A percentile compares a stretch with the other conserved stretches of the same genome.
phyloP scores from a whole-genome alignment of 768 basidiomycete species.

The Psilocybe subaeruginosa region DNA sequence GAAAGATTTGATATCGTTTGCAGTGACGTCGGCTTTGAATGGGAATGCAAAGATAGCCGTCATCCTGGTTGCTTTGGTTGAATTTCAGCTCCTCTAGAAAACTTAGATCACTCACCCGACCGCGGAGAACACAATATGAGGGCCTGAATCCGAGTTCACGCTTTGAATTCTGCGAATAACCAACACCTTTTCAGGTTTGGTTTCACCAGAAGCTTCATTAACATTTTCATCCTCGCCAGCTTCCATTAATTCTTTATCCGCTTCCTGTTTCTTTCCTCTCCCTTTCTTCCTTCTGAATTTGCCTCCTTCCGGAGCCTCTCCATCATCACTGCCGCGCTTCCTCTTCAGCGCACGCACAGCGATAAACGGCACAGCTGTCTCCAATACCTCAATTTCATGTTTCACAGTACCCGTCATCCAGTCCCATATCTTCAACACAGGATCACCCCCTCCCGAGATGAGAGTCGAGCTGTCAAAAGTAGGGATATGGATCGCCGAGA shows the following conservation, averaged over 20 bases:
- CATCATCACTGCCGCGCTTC: conserved; percentile 34
- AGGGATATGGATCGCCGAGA: conserved; percentile 81
- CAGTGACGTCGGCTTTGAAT: conserved; percentile 25
- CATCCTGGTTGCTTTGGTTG: conserved; percentile 42
- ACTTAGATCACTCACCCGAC: conserved; percentile 59
- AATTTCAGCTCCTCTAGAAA: background rate
- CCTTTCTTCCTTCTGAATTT: conserved; percentile 26
- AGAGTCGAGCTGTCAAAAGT: conserved; percentile 46
- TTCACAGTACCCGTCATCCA: conserved; percentile 67
- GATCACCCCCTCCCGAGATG: conserved; percentile 90
- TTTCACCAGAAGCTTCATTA: conserved; percentile 13
- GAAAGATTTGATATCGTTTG: conserved; percentile 35
- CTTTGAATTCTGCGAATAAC: conserved; percentile 62
- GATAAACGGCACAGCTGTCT: conserved; percentile 52
- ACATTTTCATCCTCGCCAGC: conserved; percentile 12
- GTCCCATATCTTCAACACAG: conserved; percentile 75
- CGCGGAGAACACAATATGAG: conserved; percentile 64
- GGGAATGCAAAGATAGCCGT: conserved; percentile 64
- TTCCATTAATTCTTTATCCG: conserved; percentile 17
- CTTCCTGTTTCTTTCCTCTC: conserved; percentile 22
- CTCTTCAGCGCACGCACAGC: conserved; percentile 35
- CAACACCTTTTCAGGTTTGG: conserved; percentile 43
- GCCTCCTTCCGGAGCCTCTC: conserved; percentile 25
- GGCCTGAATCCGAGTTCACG: conserved; percentile 35
- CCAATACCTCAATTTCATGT: conserved; percentile 53